phyloP scores from a whole-genome alignment of 345 rosid genomes.

The Excoecaria agallocha region DNA sequence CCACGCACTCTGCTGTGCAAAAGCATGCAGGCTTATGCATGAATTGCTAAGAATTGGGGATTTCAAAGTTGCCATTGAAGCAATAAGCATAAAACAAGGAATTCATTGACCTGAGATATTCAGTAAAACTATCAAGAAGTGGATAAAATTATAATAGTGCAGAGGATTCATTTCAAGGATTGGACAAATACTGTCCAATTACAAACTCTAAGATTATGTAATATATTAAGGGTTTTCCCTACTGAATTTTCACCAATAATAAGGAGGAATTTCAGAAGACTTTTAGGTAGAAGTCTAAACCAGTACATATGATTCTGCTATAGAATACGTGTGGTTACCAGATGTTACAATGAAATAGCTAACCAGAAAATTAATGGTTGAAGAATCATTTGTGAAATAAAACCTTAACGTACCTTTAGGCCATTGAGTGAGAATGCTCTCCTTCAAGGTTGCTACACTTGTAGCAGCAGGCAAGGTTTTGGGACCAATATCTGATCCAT shows the following conservation, averaged over 20 bases:
- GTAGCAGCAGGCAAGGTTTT: conserved; percentile 78
- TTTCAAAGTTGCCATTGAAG: neutral
- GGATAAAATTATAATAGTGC: neutral
- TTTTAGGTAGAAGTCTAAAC: neutral
- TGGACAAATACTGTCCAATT: neutral
- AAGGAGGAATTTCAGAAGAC: neutral
- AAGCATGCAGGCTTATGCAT: too few relatives aligned
- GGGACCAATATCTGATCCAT: conserved; percentile 96
- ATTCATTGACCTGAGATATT: neutral
- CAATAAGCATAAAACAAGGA: neutral
- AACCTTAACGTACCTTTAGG: conserved; percentile 67
- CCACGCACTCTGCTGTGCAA: neutral
- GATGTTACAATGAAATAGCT: conserved; percentile 9
- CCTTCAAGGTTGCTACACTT: conserved; percentile 84
- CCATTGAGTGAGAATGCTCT: conserved; percentile 88
- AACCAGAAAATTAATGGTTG: too few relatives aligned
- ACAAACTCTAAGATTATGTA: neutral
- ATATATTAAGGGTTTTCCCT: neutral
- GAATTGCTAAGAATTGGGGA: neutral
- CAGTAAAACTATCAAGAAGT: neutral
- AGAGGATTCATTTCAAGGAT: neutral
- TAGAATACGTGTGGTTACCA: neutral
- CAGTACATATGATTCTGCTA: neutral
- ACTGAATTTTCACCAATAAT: neutral
- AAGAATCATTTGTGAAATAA: neutral